These are phyloP conservation scores for Pseudomicrostroma phylloplanum DNA, from an alignment of 1,284 basidiomycete species.

Conservation along the genomic window DNA sequence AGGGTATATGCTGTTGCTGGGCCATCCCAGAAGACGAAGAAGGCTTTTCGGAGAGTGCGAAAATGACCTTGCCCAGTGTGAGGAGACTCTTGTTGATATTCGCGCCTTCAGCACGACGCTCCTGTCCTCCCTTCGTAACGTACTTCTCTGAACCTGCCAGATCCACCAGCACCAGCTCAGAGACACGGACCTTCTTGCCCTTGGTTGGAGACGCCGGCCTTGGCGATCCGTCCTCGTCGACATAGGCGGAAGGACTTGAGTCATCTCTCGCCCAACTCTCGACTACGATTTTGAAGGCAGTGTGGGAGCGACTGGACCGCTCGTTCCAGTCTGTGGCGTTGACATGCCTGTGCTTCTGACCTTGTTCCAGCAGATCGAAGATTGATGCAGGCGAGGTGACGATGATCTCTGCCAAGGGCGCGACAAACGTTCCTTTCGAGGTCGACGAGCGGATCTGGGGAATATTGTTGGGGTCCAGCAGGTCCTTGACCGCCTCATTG, in stretches of 20 bases:
- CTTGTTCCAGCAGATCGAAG: conserved; percentile 71
- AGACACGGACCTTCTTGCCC: conserved; percentile 38
- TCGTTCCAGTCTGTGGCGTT: conserved; percentile 98
- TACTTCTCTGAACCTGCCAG: conserved; percentile 92
- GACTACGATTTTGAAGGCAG: conserved; percentile 57
- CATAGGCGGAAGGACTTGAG: neutral
- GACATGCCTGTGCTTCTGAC: conserved; percentile 79
- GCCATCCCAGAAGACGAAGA: neutral
- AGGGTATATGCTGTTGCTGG: conserved; percentile 66
- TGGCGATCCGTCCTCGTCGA: too few species aligned
- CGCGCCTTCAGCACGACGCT: conserved; percentile 50
- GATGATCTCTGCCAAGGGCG: conserved; percentile 78
- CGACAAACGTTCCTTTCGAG: conserved; percentile 54
- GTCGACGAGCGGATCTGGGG: conserved; percentile 41
- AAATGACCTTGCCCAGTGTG: conserved; percentile 49
- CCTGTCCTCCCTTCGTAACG: conserved; percentile 49
- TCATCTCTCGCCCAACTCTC: conserved; percentile 26
- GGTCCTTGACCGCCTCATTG: conserved; percentile 84
- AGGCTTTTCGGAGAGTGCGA: conserved; percentile 36
- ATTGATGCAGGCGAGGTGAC: conserved; percentile 83
- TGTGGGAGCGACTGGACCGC: conserved; percentile 82
- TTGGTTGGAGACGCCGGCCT: neutral
- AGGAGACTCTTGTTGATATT: conserved; percentile 58
- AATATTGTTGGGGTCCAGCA: conserved; percentile 67
- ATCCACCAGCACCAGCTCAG: conserved; percentile 72